A percentile compares a stretch with the other conserved stretches of the same genome.
phyloP scores from a whole-genome alignment of 768 basidiomycete genomes.

The Auriscalpium orientale region DNA sequence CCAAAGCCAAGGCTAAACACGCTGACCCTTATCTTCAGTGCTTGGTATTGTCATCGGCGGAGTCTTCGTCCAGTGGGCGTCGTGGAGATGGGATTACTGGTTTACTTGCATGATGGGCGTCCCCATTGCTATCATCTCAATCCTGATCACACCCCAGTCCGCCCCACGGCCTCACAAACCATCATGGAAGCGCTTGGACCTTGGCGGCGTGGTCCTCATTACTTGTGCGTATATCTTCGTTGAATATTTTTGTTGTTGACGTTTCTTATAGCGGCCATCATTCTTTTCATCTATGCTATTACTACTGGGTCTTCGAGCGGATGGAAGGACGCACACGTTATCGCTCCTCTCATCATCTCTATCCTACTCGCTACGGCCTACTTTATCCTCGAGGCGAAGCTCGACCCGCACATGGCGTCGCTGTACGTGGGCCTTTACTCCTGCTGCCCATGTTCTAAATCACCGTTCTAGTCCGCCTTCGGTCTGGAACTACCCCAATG shows the following conservation, averaged over 20 bases:
- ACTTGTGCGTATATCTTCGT: constrained; percentile 16
- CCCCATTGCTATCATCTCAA: constrained; percentile 21
- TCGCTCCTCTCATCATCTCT: constrained; percentile 37
- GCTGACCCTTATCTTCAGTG: no score
- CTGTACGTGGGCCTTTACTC: constrained; percentile 9
- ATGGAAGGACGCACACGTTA: constrained; percentile 32
- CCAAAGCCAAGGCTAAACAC: no score
- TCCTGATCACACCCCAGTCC: constrained; percentile 25
- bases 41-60: constrained; percentile 28
- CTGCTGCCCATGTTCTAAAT: not conserved
- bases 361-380: constrained; percentile 30
- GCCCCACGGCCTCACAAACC: constrained; percentile 6
- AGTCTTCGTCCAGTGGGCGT: constrained; percentile 27
- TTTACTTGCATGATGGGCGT: constrained; percentile 32
- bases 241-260: no score
- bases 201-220: constrained; percentile 27
- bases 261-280: constrained; percentile 18
- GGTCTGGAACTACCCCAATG: constrained; percentile 32
- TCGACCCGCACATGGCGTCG: constrained; percentile 28
- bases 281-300: constrained; percentile 28
- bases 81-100: constrained; percentile 40
- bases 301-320: constrained; percentile 33
- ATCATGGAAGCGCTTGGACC: constrained; percentile 23
- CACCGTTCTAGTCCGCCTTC: constrained; percentile 20
- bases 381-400: constrained; percentile 33